These are phyloP conservation scores for Amaranthus tricolor DNA, from an alignment of 179 eudicot species.

Conservation along the genomic window DNA sequence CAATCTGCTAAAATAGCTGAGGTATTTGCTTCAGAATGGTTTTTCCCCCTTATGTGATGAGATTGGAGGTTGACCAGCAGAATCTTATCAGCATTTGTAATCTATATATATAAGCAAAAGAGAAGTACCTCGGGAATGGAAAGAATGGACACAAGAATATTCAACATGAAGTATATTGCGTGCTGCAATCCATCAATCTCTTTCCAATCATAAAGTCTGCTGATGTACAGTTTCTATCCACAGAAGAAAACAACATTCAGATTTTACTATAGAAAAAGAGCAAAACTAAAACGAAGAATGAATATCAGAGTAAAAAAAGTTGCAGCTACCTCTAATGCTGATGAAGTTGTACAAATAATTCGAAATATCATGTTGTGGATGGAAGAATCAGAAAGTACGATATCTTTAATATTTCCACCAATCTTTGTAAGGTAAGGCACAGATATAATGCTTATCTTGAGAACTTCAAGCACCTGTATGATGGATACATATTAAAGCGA, in stretches of 20 bases:
- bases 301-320: constrained; percentile 4
- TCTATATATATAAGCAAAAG: not conserved
- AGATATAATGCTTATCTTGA: constrained; percentile 54
- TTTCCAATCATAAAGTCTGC: constrained; percentile 64
- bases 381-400: constrained; percentile 73
- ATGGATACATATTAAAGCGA: too few relatives aligned
- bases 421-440: constrained; percentile 49
- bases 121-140: constrained; percentile 57
- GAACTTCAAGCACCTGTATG: constrained; percentile 65
- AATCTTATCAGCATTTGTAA: too few relatives aligned
- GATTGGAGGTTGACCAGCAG: too few relatives aligned
- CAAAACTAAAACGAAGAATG: constrained; percentile 5
- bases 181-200: constrained; percentile 83
- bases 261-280: not conserved
- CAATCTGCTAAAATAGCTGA: not conserved
- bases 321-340: constrained; percentile 63
- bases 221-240: constrained; percentile 63
- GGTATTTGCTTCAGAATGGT: not conserved
- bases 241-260: constrained; percentile 3
- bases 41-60: not conserved
- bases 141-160: constrained; percentile 59
- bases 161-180: constrained; percentile 62
- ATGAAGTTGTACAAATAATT: constrained; percentile 72
- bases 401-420: constrained; percentile 56
- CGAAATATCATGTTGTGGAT: constrained; percentile 72